These are phyloP conservation scores for Candida adriatica DNA, from an alignment of 805 yeast species.

Conservation along the genomic window DNA sequence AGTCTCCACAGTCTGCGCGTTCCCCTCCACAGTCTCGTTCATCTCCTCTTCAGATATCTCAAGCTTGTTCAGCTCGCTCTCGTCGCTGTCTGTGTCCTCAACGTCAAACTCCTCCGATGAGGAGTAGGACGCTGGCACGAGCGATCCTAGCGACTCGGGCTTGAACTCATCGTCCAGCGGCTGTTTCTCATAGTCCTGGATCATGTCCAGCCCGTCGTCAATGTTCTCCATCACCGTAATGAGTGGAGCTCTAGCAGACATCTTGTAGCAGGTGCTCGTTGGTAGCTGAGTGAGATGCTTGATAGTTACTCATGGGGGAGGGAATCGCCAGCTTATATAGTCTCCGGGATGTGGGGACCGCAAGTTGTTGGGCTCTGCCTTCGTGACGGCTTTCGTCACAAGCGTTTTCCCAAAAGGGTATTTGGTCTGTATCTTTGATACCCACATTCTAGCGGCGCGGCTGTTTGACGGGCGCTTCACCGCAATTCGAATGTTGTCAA, in stretches of 20 bases:
- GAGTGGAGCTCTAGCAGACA: slow-evolving; percentile 11
- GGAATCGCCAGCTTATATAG: no score
- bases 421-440: no score
- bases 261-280: no score
- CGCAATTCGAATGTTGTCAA: no score
- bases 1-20: slow-evolving; percentile 4
- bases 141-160: slow-evolving; percentile 12
- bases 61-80: slow-evolving; percentile 13
- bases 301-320: no score
- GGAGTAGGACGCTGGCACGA: slow-evolving; percentile 17
- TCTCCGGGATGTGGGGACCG: no score
- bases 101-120: slow-evolving; percentile 20
- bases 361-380: no score
- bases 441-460: no score
- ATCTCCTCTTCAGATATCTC: slow-evolving; percentile 12
- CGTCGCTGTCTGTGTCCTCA: slow-evolving; percentile 19
- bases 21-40: slow-evolving; percentile 11
- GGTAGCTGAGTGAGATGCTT: no score
- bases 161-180: slow-evolving; percentile 6
- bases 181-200: slow-evolving; percentile 8
- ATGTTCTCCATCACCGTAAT: slow-evolving; percentile 12
- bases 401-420: no score
- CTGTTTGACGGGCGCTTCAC: no score
- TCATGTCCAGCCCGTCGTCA: slow-evolving; percentile 5
- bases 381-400: no score